Conservation (phyloP, 78 protist genomes). For the Blattamonas nauphoetae region DNA sequence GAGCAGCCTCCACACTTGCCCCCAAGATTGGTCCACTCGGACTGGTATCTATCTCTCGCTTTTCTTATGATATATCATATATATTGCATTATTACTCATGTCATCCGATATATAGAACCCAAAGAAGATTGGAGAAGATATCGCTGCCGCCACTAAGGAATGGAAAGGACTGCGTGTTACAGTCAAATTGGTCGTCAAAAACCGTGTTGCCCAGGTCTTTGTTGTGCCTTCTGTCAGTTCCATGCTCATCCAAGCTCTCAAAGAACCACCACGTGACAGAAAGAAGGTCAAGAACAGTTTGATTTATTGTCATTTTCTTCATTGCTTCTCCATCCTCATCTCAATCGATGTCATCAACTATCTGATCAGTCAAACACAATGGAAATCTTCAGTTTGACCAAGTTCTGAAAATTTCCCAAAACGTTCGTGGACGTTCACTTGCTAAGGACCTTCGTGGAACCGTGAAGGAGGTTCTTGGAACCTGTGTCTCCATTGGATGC, state of each 20-base stretch:
- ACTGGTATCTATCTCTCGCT: slow-evolving; percentile 39
- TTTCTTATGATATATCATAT: background rate
- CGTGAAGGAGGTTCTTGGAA: slow-evolving; percentile 93
- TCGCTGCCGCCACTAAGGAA: slow-evolving; percentile 83
- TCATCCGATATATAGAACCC: slow-evolving; percentile 69
- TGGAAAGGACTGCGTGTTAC: slow-evolving; percentile 93
- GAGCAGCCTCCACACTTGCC: no score
- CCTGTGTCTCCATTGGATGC: slow-evolving; percentile 89
- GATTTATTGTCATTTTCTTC: no score
- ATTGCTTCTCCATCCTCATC: no score
- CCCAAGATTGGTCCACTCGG: no score
- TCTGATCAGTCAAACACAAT: slow-evolving; percentile 66
- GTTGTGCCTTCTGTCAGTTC: slow-evolving; percentile 76
- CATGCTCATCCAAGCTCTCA: slow-evolving; percentile 90
- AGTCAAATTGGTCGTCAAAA: slow-evolving; percentile 71
- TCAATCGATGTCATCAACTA: no score
- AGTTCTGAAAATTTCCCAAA: slow-evolving; percentile 69
- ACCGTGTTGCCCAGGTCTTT: no score
- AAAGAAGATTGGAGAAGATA: slow-evolving; percentile 95
- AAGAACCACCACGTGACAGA: slow-evolving; percentile 97
- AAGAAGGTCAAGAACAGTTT: slow-evolving; percentile 92
- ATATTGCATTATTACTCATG: slow-evolving; percentile 22
- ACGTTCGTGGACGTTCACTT: slow-evolving; percentile 67
- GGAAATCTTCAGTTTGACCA: slow-evolving; percentile 85
- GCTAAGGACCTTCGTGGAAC: slow-evolving; percentile 76